These are phyloP conservation scores for Viola pubescens DNA, from an alignment of 441 rosid species.

Conservation along the genomic window DNA sequence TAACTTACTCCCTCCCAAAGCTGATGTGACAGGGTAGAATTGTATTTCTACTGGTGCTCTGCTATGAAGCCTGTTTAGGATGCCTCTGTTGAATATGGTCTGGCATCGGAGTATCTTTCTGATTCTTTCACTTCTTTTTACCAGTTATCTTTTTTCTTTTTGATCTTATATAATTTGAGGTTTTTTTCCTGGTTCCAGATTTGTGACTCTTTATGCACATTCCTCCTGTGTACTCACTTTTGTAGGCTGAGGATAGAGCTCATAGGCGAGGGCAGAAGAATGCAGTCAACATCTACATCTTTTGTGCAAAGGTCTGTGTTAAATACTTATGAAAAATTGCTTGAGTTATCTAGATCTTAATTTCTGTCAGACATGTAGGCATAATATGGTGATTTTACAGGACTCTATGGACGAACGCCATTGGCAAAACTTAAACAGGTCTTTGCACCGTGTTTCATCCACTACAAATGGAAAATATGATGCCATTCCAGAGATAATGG, in stretches of 20 bases:
- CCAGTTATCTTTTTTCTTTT: not conserved
- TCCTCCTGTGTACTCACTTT: slow-evolving; percentile 20
- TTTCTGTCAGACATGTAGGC: slow-evolving; percentile 13
- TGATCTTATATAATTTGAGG: too few species aligned
- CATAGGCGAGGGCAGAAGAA: slow-evolving; percentile 85
- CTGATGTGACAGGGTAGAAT: too few species aligned
- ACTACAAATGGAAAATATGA: slow-evolving; percentile 89
- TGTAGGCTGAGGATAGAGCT: slow-evolving; percentile 94
- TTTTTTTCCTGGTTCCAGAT: not conserved
- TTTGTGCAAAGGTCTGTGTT: slow-evolving; percentile 66
- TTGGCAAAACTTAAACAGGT: slow-evolving; percentile 74
- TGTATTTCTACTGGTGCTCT: too few species aligned
- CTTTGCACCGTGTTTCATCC: slow-evolving; percentile 71
- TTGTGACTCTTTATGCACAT: slow-evolving; percentile 8
- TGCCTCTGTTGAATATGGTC: too few species aligned
- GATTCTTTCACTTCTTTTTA: not conserved
- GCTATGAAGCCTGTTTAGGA: too few species aligned
- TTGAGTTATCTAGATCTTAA: not conserved
- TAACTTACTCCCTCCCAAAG: too few species aligned
- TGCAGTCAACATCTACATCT: slow-evolving; percentile 84
- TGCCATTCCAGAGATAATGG: slow-evolving; percentile 66
- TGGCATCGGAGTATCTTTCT: not conserved
- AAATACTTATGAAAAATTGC: slow-evolving; percentile 12
- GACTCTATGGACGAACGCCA: slow-evolving; percentile 72
- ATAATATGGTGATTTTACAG: slow-evolving; percentile 35